Conservation (phyloP, 148 eudicot genomes). For the Rheum nobile region DNA sequence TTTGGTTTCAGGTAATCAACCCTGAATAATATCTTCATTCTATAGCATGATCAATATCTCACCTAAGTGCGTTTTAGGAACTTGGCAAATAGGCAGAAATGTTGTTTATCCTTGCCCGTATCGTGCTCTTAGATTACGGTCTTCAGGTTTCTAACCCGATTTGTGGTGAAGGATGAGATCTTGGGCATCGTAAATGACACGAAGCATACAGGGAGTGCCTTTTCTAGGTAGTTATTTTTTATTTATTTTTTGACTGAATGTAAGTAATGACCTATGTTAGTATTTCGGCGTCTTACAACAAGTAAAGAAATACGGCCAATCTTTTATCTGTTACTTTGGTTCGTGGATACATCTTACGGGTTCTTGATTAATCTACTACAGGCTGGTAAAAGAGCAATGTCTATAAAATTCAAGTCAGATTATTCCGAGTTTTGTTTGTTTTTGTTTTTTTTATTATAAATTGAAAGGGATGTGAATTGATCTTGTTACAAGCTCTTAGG, state of each 20-base stretch:
- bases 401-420: too few relatives aligned
- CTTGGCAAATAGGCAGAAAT: neutral
- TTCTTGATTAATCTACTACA: neutral
- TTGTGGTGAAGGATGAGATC: neutral
- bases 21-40: neutral
- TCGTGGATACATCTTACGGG: neutral
- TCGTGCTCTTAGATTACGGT: neutral
- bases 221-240: neutral
- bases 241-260: neutral
- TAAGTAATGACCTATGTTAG: neutral
- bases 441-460: too few relatives aligned
- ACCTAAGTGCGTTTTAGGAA: neutral
- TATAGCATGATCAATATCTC: neutral
- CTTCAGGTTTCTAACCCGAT: neutral
- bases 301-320: neutral
- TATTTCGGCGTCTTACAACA: neutral
- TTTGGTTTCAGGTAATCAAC: neutral
- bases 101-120: neutral
- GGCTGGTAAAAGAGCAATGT: neutral
- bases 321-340: neutral
- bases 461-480: too few relatives aligned
- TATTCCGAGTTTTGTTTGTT: too few relatives aligned
- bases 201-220: neutral
- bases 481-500: too few relatives aligned
- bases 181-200: neutral